Evolutionary conservation across 2,329 filamentous ascomycete species (phyloP), one percentile per base, ranked within the genome.

Genomic region (Teratosphaeriaceae sp.): DNA sequence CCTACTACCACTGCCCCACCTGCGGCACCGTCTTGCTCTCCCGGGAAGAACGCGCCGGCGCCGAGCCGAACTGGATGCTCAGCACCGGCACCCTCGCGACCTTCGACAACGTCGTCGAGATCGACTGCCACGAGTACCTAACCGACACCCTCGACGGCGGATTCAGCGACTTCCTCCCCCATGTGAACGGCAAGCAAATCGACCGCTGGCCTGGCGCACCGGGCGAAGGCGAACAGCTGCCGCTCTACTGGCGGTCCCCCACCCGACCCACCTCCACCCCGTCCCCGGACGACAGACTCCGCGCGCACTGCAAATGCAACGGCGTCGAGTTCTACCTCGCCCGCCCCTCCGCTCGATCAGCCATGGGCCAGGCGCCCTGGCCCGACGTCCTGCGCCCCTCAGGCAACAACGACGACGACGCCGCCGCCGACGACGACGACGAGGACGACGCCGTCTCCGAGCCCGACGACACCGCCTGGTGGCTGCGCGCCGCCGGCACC

Each of bases 291-390:
- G 49, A 52, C 42, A 52, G 34, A 37, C 45, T 79, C 8, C 62
- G 65, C 36, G 74, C 67, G 3, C 60, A 62, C 48, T 80, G 76
- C 51, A 70, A 74, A 52, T 84, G 80, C 57, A 64, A 67, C 3
- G 71, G 67, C 2, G 68, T 84, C 11, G 58, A 68, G 11, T 77
- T 84, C 57, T 68, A 65, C 52, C 70, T 85, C 53, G 74, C 73
- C 3, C 72, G 71, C 2, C 81, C 81, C 0, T 66, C 73, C 44
- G 57, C 54, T 1, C 58, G 59, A 5, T 79, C 75, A 38, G 57
- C 56, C 4, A 41, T 65, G 3, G 69, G 70, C 1, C 61, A 61
- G 20, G 74, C 76, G 3, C 63, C 65, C 18, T 77, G 73, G 61
- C 58, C 77, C 9, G 76, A 84, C 26, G 30, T 43, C 12, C 16